Percentiles rank a stretch among this genome's conserved stretches.
Conservation (phyloP, 257 asterid species). For the Fraxinus americana region DNA sequence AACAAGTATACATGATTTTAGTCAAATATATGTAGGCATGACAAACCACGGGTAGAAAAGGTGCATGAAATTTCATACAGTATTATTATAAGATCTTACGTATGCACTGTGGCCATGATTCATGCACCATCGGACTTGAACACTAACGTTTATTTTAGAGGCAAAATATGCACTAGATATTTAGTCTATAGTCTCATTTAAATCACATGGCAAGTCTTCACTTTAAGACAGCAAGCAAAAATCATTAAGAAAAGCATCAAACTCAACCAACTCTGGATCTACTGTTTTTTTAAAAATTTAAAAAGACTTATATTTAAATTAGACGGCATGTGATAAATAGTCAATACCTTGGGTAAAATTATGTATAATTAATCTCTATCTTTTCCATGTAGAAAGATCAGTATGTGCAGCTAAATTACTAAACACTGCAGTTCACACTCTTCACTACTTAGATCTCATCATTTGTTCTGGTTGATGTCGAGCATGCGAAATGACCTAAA, state of each 20-base stretch:
- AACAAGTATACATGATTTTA: too few relatives aligned
- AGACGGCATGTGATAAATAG: background rate
- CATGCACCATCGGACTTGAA: background rate
- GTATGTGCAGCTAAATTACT: background rate
- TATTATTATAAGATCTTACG: background rate
- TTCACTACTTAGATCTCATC: background rate
- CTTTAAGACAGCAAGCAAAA: background rate
- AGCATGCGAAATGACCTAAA: background rate
- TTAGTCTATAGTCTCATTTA: background rate
- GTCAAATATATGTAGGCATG: too few relatives aligned
- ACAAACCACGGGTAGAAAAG: too few relatives aligned
- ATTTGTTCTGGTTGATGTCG: background rate
- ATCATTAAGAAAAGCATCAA: background rate
- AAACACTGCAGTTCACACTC: background rate
- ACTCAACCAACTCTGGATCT: background rate
- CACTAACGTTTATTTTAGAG: background rate
- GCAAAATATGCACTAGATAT: too few relatives aligned
- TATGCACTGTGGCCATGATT: background rate
- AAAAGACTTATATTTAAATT: background rate
- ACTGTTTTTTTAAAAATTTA: too few relatives aligned
- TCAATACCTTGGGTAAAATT: background rate
- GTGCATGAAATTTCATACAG: too few relatives aligned
- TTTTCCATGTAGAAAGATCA: background rate
- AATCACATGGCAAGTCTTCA: background rate
- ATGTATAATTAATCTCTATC: background rate